These are phyloP conservation scores for Petasospora fabianii DNA, from an alignment of 1,139 yeast species.

Conservation along the genomic window DNA sequence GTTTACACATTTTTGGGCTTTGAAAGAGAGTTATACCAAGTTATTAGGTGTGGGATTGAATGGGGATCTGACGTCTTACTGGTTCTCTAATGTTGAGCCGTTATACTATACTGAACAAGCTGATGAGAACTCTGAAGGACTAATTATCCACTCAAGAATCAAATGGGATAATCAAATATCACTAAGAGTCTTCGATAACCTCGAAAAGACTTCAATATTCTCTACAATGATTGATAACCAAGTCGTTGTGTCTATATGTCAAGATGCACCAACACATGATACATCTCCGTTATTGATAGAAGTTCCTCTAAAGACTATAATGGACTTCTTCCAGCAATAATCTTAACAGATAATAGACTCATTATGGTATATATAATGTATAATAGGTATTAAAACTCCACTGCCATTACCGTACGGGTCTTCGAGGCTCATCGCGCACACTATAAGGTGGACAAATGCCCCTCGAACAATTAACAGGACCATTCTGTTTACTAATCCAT, in stretches of 20 bases:
- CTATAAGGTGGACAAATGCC: too few species aligned
- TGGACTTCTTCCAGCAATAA: slow-evolving; percentile 3
- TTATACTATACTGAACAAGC: not conserved
- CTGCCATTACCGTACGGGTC: slow-evolving; percentile 1
- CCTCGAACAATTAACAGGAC: too few species aligned
- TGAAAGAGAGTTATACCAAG: slow-evolving; percentile 69
- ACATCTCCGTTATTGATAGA: slow-evolving; percentile 10
- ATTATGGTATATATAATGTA: not conserved
- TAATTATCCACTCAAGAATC: too few species aligned
- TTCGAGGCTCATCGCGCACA: not conserved
- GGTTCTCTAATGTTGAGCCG: slow-evolving; percentile 23
- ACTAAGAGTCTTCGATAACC: slow-evolving; percentile 6
- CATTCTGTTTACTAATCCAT: too few species aligned
- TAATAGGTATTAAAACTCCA: too few species aligned
- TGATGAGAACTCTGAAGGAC: not conserved
- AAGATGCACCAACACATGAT: not conserved
- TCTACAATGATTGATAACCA: slow-evolving; percentile 9
- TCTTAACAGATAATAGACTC: too few species aligned
- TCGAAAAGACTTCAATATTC: slow-evolving; percentile 5
- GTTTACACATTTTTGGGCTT: slow-evolving; percentile 64
- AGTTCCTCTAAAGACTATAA: slow-evolving; percentile 7
- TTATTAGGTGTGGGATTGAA: slow-evolving; percentile 60
- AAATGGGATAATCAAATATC: slow-evolving; percentile 7
- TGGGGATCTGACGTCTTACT: slow-evolving; percentile 39
- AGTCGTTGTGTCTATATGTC: slow-evolving; percentile 11